These are phyloP conservation scores for Hura crepitans DNA, from an alignment of 441 rosid species.

Conservation along the genomic window DNA sequence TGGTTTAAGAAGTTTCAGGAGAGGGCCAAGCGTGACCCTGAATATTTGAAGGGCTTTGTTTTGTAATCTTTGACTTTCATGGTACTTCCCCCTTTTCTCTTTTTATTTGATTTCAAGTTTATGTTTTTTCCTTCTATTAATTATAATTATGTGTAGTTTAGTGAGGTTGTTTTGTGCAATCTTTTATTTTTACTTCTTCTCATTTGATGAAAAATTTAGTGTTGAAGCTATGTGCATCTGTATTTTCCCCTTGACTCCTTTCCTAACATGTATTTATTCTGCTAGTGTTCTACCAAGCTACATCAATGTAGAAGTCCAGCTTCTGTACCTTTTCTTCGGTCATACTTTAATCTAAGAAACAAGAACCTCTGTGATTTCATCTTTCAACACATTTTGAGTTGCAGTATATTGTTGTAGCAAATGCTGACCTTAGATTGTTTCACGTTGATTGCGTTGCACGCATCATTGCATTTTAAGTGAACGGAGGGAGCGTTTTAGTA, in stretches of 20 bases:
- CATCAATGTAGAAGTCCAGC: not conserved
- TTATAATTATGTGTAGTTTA: not conserved
- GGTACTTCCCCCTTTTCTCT: not conserved
- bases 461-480: not conserved
- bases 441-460: not conserved
- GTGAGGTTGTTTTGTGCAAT: no score
- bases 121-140: not conserved
- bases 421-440: not conserved
- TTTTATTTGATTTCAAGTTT: not conserved
- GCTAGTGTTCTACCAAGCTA: not conserved
- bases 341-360: not conserved
- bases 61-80: constrained; percentile 32
- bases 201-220: no score
- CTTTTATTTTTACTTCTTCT: no score
- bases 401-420: not conserved
- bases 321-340: not conserved
- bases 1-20: constrained; percentile 95
- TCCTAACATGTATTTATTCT: no score
- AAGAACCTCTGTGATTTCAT: not conserved
- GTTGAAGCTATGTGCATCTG: no score
- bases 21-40: constrained; percentile 80
- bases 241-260: not conserved
- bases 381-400: not conserved
- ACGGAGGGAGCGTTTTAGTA: no score
- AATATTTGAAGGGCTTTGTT: constrained; percentile 67